Evolutionary conservation across 2,329 filamentous ascomycete genomes (phyloP).

Genomic region (Xylariaceae sp.): DNA sequence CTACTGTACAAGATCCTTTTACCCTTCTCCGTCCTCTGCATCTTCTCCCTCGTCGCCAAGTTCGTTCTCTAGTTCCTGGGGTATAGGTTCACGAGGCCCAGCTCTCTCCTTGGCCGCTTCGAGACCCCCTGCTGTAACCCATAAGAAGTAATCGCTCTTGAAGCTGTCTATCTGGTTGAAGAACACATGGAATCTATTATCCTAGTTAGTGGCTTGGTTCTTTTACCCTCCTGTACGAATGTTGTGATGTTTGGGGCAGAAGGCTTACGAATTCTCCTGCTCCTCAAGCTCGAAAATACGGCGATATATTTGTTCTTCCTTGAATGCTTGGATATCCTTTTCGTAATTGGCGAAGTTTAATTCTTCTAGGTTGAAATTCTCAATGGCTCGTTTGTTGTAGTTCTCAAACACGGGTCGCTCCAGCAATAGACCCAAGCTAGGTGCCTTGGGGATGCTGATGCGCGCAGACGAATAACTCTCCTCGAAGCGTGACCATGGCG

Average conservation of each 20-base stretch:
- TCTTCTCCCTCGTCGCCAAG: conserved; percentile 61
- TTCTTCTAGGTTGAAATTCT: conserved; percentile 66
- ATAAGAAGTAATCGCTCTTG: conserved; percentile 73
- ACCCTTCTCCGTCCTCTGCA: conserved; percentile 52
- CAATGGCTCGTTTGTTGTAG: conserved; percentile 78
- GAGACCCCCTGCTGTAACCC: conserved; percentile 73
- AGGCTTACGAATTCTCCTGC: conserved; percentile 79
- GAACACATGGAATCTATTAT: conserved; percentile 71
- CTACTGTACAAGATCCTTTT: conserved; percentile 23
- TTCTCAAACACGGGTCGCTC: conserved; percentile 90
- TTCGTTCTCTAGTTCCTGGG: conserved; percentile 49
- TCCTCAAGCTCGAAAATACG: conserved; percentile 91
- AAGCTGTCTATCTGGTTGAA: conserved; percentile 82
- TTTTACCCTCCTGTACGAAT: background rate
- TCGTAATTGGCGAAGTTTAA: conserved; percentile 83
- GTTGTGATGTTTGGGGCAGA: background rate
- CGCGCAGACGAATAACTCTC: conserved; percentile 75
- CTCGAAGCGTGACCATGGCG: conserved; percentile 71
- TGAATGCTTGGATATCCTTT: conserved; percentile 83
- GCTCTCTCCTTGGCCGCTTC: conserved; percentile 59
- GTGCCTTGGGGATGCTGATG: conserved; percentile 92
- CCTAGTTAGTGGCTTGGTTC: conserved; percentile 24
- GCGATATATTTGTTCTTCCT: conserved; percentile 89
- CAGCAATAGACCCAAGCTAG: conserved; percentile 83
- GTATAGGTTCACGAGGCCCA: conserved; percentile 49